Base-by-base conservation (phyloP, 208 protist genomes). In the Zelonia costaricensis region DNA sequence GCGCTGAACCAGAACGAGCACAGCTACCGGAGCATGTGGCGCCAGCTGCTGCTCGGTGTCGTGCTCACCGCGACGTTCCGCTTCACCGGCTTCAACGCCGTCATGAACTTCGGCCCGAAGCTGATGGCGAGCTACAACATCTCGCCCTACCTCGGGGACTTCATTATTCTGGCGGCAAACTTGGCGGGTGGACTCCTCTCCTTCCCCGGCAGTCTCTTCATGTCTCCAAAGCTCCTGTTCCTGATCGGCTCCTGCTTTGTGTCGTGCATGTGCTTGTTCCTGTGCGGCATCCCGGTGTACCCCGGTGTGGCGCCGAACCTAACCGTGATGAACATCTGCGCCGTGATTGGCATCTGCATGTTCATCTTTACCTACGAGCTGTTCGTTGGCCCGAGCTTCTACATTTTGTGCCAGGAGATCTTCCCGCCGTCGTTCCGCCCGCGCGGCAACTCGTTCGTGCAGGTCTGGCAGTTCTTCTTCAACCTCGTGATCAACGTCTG, bases 401-500 rank as follows among this genome's bases (percentile, higher is more conserved):
- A 78, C 74, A 74, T 93, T 38, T 83, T 94, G 40, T 56, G 83
- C 23, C 85, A 94, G 76, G 84, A 93, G 49, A 44, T 96, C 53
- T 94, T 96, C 64, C 91, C 91, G 44, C 63, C 49, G 52, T 86
- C 80, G 22, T 91, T 93, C 78, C 87, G 87, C 46, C 79, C 87
- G 36, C 66, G 64, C 27, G 91, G 87, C 38, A 55, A 80, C 13
- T 86, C 79, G 18, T 72, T 84, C 59, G 89, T 75, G 13, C 71
- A 86, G 58, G 69, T 91, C 64, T 31, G 67, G 1, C 84, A 93
- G 78, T 95, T 91, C 58, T 69, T 89, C 53, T 96, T 92, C 70
- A 96, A 93, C 78, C 61, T 93, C 39, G 81, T 93, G 69, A 91
- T 96, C 71, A 96, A 92, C 69, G 72, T 93, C 39, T 82, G 57